phyloP scores from a whole-genome alignment of 148 eudicot species.

The Beta vulgaris region DNA sequence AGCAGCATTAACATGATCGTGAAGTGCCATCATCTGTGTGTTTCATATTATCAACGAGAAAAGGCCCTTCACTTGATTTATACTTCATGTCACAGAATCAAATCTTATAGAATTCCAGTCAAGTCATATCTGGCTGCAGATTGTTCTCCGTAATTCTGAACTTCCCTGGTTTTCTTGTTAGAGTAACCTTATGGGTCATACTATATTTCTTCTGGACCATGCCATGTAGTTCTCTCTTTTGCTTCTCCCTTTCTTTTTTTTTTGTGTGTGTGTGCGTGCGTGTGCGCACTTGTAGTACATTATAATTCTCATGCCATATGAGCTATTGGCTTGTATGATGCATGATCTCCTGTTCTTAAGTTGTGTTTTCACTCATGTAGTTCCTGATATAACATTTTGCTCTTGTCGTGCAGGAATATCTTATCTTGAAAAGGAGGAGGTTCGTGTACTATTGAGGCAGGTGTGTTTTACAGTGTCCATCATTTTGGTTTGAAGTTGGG shows the following conservation, averaged over 20 bases:
- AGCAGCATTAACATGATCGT: not conserved
- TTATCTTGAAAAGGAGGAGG: constrained; percentile 84
- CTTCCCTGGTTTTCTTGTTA: not conserved
- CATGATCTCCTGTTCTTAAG: not conserved
- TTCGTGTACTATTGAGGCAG: constrained; percentile 71
- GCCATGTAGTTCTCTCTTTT: not conserved
- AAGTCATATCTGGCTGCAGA: not conserved
- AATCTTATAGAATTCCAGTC: not conserved
- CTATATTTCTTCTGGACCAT: not conserved
- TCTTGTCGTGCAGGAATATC: constrained; percentile 50
- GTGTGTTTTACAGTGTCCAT: constrained; percentile 35
- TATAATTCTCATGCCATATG: not conserved
- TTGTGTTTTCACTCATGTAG: not conserved
- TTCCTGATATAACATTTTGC: not conserved
- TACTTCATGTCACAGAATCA: not conserved
- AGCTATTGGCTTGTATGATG: not conserved
- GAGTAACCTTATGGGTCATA: not conserved
- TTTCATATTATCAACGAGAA: no score
- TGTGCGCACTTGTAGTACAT: constrained; percentile 1
- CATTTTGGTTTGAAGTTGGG: not conserved
- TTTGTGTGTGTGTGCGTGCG: no score
- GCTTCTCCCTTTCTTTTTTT: no score
- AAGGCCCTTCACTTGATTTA: not conserved
- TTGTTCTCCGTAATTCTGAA: not conserved
- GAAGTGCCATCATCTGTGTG: not conserved